Conservation (phyloP, 345 rosid genomes). For the Theobroma cacao region DNA sequence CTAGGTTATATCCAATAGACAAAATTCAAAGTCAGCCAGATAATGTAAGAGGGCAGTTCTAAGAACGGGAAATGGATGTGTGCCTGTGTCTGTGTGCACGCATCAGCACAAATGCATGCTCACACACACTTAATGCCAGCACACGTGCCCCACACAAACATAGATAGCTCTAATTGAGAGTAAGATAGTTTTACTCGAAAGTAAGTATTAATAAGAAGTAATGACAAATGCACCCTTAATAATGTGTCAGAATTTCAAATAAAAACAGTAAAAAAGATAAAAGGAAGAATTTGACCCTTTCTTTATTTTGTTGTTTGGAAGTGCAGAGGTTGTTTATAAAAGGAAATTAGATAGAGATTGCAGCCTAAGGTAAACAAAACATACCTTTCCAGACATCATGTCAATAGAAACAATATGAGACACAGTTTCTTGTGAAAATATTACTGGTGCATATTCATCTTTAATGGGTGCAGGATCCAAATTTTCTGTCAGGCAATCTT, state of each 20-base stretch:
- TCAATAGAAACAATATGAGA: constrained; percentile 93
- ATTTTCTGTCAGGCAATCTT: constrained; percentile 74
- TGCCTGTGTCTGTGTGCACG: background rate
- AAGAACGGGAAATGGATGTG: background rate
- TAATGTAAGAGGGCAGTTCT: background rate
- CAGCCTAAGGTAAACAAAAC: constrained; percentile 14
- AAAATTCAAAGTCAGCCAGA: background rate
- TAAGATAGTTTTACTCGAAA: no score
- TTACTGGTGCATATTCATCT: constrained; percentile 95
- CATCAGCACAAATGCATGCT: background rate
- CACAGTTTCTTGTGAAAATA: constrained; percentile 93
- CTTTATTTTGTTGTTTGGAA: background rate
- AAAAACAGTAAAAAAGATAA: background rate
- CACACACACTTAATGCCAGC: no score
- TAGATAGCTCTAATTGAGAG: no score
- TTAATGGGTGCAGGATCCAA: constrained; percentile 89
- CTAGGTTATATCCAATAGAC: background rate
- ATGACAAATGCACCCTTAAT: no score
- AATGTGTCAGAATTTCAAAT: no score
- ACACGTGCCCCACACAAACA: no score
- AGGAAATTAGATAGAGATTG: constrained; percentile 1
- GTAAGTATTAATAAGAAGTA: no score
- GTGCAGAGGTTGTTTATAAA: background rate
- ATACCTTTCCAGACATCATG: constrained; percentile 98
- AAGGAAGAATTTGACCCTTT: background rate